phyloP scores from a whole-genome alignment of 768 basidiomycete species.

The Hemileccinum rubropunctum region DNA sequence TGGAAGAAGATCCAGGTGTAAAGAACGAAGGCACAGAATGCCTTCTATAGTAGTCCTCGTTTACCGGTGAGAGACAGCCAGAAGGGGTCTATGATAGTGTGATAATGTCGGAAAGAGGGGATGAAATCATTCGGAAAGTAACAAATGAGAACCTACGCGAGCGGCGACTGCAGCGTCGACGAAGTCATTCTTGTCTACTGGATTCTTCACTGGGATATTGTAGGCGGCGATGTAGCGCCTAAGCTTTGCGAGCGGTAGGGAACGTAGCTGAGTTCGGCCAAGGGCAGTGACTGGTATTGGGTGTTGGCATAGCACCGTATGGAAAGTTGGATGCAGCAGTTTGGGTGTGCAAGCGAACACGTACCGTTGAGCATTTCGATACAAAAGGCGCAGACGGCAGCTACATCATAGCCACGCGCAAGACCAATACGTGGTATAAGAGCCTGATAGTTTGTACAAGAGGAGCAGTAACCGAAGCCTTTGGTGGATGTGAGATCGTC shows the following conservation, averaged over 20 bases:
- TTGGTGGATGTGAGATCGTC: neutral
- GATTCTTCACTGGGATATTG: slow-evolving; percentile 56
- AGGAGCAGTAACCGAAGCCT: slow-evolving; percentile 74
- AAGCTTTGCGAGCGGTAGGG: slow-evolving; percentile 56
- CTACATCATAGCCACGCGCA: slow-evolving; percentile 58
- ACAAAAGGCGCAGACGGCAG: slow-evolving; percentile 70
- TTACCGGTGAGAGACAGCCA: slow-evolving; percentile 57
- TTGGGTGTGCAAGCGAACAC: slow-evolving; percentile 17
- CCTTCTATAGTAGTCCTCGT: slow-evolving; percentile 51
- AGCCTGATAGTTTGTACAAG: slow-evolving; percentile 74
- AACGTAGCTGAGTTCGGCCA: slow-evolving; percentile 53
- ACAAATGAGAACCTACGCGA: slow-evolving; percentile 41
- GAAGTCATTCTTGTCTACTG: slow-evolving; percentile 77
- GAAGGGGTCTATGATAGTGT: slow-evolving; percentile 42
- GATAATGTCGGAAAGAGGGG: neutral
- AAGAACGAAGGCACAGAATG: slow-evolving; percentile 24
- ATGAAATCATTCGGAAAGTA: neutral
- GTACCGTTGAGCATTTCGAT: slow-evolving; percentile 66
- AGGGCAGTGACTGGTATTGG: slow-evolving; percentile 66
- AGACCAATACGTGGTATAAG: slow-evolving; percentile 63
- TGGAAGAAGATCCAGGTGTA: slow-evolving; percentile 7
- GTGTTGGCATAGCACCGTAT: neutral
- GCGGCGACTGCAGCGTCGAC: slow-evolving; percentile 57
- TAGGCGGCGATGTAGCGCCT: slow-evolving; percentile 72
- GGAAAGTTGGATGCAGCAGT: no score